Conservation (phyloP, 768 basidiomycete species). For the Aureoboletus auriporus region DNA sequence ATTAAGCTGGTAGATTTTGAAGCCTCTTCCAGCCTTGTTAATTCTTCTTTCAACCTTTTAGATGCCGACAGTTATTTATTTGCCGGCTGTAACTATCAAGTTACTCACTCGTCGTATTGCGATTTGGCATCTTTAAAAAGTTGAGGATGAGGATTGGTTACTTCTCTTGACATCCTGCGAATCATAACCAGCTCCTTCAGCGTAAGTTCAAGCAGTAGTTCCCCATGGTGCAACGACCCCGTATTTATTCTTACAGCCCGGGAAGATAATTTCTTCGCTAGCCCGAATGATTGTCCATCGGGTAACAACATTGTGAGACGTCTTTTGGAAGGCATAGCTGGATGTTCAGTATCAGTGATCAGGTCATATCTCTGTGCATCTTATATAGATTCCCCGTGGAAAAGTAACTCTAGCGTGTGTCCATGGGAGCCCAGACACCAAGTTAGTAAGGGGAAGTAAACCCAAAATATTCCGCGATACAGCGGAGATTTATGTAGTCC, state of each 20-base stretch:
- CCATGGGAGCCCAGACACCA: too few relatives aligned
- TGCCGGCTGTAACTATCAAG: neutral
- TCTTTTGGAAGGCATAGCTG: neutral
- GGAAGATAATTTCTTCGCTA: neutral
- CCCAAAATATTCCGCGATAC: too few relatives aligned
- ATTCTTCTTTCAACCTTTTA: neutral
- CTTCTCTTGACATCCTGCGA: neutral
- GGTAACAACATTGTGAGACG: neutral
- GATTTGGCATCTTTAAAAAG: neutral
- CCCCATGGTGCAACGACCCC: neutral
- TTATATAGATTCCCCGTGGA: neutral
- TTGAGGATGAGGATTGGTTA: neutral
- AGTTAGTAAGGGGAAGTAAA: too few relatives aligned
- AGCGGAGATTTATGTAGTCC: constrained; percentile 1
- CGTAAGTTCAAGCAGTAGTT: neutral
- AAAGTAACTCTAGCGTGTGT: neutral
- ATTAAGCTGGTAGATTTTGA: neutral
- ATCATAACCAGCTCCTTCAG: neutral
- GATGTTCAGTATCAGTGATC: too few relatives aligned
- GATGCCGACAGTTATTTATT: neutral
- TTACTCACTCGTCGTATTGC: neutral
- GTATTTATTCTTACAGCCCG: neutral
- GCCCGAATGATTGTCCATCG: neutral
- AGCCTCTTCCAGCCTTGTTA: neutral
- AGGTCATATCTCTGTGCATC: too few relatives aligned